Base-by-base conservation (phyloP, 2,329 filamentous ascomycete genomes). In the Fusarium subglutinans region DNA sequence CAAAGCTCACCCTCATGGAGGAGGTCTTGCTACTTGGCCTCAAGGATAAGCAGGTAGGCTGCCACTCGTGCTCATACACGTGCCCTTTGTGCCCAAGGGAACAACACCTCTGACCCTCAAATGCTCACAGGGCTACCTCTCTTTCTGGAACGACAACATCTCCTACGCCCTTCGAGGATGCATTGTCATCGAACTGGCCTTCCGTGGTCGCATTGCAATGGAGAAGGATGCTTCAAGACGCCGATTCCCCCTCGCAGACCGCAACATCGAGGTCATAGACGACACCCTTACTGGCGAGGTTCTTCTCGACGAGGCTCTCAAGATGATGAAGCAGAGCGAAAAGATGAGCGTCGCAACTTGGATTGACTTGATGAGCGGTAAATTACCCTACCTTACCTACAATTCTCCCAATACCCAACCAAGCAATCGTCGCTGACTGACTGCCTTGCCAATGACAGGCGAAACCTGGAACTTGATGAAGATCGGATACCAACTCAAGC, bases 391-490 rank as follows among this genome's bases (percentile, higher is more conserved):
- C 54, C 55, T 47, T 54, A 22, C 54, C 55, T 47, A 41, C 81
- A 61, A 57, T 56, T 51, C 48, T 41, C 62, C 26, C 41, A 30
- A 56, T 68, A 56, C 22, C 28, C 30, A 24, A 57, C 28, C 38
- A 24, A 57, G 50, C 50, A 47, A 62, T 26, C 38, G 35, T 65
- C 40, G 66, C 76, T 79, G 58, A 76, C 76, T 54, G 55, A 76
- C 76, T 54, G 55, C 68, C 43, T 56, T 61, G 63, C 75, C 80
- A 73, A 45, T 43, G 37, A 54, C 81, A 98, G 96, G 96, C 82
- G 96, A 99, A 85, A 99, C 96, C 63, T 99, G 96, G 96, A 99
- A 99, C 82, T 87, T 99, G 75, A 98, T 99, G 96, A 99, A 99
- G 88, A 99, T 99, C 79, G 96, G 96, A 82, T 99, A 99, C 85